A percentile compares a stretch with the other conserved stretches of the same genome.
phyloP scores from a whole-genome alignment of 1,284 basidiomycete genomes.

The Stygiomarasmius scandens region DNA sequence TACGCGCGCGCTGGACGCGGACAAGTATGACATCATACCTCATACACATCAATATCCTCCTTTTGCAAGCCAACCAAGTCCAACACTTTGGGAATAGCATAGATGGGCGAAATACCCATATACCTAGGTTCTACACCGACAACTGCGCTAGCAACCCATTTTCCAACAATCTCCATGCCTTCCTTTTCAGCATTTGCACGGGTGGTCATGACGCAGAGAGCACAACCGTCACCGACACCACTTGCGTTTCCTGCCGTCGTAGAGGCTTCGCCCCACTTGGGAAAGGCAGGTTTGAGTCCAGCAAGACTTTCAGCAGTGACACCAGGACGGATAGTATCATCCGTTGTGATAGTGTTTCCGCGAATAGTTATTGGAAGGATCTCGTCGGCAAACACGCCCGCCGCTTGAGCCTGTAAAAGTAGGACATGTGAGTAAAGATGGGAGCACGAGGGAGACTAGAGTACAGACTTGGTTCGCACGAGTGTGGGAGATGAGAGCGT shows the following conservation, averaged over 20 bases:
- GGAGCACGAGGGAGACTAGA: constrained; percentile 4
- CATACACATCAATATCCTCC: constrained; percentile 88
- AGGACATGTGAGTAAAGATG: neutral
- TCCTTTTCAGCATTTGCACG: constrained; percentile 83
- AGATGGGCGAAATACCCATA: constrained; percentile 88
- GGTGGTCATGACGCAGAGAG: constrained; percentile 86
- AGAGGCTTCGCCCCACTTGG: constrained; percentile 73
- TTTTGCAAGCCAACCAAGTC: constrained; percentile 73
- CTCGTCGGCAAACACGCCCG: constrained; percentile 76
- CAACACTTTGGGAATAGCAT: constrained; percentile 83
- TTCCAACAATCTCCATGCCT: constrained; percentile 86
- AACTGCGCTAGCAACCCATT: constrained; percentile 82
- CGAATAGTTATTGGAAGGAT: constrained; percentile 76
- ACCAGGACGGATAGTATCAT: constrained; percentile 81
- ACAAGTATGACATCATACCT: constrained; percentile 50
- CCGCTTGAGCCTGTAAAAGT: constrained; percentile 53
- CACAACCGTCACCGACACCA: constrained; percentile 94
- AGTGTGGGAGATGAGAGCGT: constrained; percentile 80
- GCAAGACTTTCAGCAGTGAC: constrained; percentile 73
- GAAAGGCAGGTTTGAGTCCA: constrained; percentile 74
- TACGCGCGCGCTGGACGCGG: neutral
- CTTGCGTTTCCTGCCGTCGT: constrained; percentile 93
- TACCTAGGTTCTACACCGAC: constrained; percentile 85
- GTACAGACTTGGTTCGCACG: constrained; percentile 65
- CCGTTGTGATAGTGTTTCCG: constrained; percentile 61